Percentiles rank a stretch among this genome's conserved stretches.
Evolutionary conservation across 805 yeast genomes (phyloP).

Genomic region (Blastobotrys attinorum): DNA sequence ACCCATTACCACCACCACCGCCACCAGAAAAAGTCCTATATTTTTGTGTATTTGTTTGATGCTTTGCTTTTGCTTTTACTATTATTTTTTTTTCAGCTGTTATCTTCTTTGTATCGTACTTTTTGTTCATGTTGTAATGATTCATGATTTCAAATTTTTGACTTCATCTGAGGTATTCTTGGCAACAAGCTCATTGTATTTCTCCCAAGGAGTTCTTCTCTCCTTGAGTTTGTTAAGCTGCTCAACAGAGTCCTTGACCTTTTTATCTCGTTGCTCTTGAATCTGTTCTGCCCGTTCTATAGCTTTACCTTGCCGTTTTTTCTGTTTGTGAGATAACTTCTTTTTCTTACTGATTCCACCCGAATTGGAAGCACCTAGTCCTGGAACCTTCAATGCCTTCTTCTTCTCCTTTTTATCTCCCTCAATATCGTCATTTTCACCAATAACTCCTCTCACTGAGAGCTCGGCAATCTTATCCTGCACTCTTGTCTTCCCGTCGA

Average conservation of each 20-base stretch:
- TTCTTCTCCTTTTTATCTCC: not conserved
- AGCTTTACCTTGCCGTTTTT: constrained; percentile 13
- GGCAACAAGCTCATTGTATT: too few relatives aligned
- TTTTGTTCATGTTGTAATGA: too few relatives aligned
- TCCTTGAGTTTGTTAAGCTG: constrained; percentile 20
- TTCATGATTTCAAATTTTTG: too few relatives aligned
- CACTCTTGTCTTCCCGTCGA: constrained; percentile 19
- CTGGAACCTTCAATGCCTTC: not conserved
- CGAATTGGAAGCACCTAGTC: too few relatives aligned
- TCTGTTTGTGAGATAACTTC: constrained; percentile 16
- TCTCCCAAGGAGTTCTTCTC: constrained; percentile 17
- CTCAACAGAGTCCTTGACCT: constrained; percentile 21
- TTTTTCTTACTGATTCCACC: constrained; percentile 13
- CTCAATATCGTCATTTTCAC: not conserved
- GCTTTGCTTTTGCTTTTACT: too few relatives aligned
- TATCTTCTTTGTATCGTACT: too few relatives aligned
- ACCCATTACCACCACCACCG: too few relatives aligned
- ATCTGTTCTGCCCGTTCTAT: constrained; percentile 17
- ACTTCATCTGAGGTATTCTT: too few relatives aligned
- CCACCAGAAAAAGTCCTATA: too few relatives aligned
- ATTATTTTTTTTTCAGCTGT: too few relatives aligned
- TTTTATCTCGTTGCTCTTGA: constrained; percentile 22
- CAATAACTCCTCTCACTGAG: constrained; percentile 15
- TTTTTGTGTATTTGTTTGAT: too few relatives aligned
- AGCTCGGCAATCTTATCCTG: constrained; percentile 21